A percentile compares a stretch with the other conserved stretches of the same genome.
These are phyloP conservation scores for Mycena sp. DNA, from an alignment of 1,284 basidiomycete species.

Conservation along the genomic window DNA sequence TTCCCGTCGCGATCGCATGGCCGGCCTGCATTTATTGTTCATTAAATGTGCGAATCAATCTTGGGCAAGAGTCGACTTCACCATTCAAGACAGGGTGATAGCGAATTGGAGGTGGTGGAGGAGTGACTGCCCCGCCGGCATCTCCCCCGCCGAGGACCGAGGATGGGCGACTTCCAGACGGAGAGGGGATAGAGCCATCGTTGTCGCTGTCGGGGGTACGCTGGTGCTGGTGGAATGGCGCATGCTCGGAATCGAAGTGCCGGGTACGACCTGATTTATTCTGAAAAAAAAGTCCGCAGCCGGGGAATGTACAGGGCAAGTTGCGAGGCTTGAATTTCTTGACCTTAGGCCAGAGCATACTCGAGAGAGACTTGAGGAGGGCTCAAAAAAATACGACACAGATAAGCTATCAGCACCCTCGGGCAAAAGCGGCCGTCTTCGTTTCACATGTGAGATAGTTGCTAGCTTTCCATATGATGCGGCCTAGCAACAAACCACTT, in stretches of 20 bases:
- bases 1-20: slow-evolving; percentile 25
- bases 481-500: no score
- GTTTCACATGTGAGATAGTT: no score
- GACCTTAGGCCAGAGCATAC: background rate
- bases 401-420: background rate
- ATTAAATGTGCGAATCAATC: no score
- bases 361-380: background rate
- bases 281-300: background rate
- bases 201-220: background rate
- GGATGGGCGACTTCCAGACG: background rate
- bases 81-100: background rate
- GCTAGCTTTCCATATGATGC: no score
- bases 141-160: background rate
- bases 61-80: background rate
- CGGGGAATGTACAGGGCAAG: background rate
- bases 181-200: background rate
- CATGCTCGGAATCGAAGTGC: background rate
- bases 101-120: background rate
- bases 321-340: background rate
- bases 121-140: background rate
- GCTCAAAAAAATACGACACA: background rate
- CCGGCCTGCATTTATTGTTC: no score
- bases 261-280: background rate
- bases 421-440: background rate
- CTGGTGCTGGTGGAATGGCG: background rate